Base-by-base conservation (phyloP, 306 rosid genomes). In the Medicago arabica region DNA sequence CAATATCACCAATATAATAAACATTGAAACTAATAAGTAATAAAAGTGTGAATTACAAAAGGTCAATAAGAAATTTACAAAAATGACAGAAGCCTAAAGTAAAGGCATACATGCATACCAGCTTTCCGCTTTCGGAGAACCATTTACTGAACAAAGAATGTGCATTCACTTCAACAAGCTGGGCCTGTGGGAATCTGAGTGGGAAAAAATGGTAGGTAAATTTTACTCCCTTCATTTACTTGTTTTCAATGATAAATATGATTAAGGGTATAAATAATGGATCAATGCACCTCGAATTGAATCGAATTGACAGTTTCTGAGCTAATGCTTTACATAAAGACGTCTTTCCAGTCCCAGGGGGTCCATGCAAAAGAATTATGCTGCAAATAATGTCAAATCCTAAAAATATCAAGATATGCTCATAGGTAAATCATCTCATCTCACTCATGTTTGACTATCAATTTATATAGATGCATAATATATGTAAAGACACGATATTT, bases 121-220 rank as follows among this genome's bases (percentile, higher is more conserved):
- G 86, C 91, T 95, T 95, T 80, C 99, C 99, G 54, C 99, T 95
- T 89, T 90, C 99, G 0, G 99, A 95, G 87, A 95, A 95, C 99
- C 99, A 95, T 95, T 95, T 95, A 76, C 97, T 92, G 87, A 95
- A 95, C 83, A 95, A 84, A 71, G 99, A 95, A 87, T 95, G 99
- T 74, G 99, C 99, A 82, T 95, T 95, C 79, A 95, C 99, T 85
- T 95, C 97, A 77, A 93, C 47, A 84, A 95, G 85, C 67, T 87
- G 97, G 84, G 86, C 80, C 54, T 92, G 97, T 10, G 97, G 89
- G 55, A 79, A 92, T 82, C 97, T 95, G 88, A 74, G 72, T 44
- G 78, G 53, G 57, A 16, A 47, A 44, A 60, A 77, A 28, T 25
- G 54, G 55, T 58, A 19, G 80, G 67, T 71, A 68, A 58, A 31